A percentile compares a stretch with the other conserved stretches of the same genome.
Conservation (phyloP, 768 basidiomycete genomes). For the Pleurotus cornucopiae region DNA sequence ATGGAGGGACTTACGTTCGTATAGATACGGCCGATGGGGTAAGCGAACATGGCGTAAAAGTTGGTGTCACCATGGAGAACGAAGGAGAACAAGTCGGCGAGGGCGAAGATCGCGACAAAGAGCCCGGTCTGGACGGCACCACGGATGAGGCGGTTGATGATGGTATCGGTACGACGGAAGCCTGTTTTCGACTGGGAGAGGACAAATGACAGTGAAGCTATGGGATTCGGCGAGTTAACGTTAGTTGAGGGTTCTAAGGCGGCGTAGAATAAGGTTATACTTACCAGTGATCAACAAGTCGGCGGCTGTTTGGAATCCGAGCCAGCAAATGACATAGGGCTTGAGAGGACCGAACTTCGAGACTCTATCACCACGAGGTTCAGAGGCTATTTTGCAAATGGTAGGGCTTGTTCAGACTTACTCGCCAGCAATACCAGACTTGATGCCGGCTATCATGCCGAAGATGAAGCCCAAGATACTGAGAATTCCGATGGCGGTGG, state of each 20-base stretch:
- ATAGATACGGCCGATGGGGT: constrained; percentile 35
- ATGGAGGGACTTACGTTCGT: constrained; percentile 34
- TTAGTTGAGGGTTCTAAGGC: neutral
- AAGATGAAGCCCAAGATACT: constrained; percentile 37
- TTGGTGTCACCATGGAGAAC: constrained; percentile 18
- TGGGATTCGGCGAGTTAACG: neutral
- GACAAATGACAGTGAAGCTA: constrained; percentile 25
- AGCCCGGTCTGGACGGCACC: constrained; percentile 53
- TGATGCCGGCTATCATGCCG: constrained; percentile 38
- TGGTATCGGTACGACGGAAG: constrained; percentile 44
- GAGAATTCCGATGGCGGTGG: constrained; percentile 29
- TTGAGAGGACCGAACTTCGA: constrained; percentile 36
- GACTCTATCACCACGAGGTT: constrained; percentile 23
- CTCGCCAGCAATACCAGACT: constrained; percentile 37
- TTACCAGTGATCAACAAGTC: constrained; percentile 43
- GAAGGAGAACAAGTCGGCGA: constrained; percentile 42
- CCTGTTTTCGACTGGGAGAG: constrained; percentile 44
- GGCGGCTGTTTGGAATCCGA: constrained; percentile 38
- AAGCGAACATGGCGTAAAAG: constrained; percentile 29
- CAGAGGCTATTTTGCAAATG: neutral
- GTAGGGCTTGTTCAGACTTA: constrained; percentile 19
- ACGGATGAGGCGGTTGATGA: constrained; percentile 50
- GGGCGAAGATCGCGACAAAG: constrained; percentile 47
- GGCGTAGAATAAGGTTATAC: constrained; percentile 15
- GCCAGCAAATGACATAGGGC: constrained; percentile 41